These are phyloP conservation scores for Pholiota adiposa DNA, from an alignment of 1,284 basidiomycete genomes.

Conservation along the genomic window DNA sequence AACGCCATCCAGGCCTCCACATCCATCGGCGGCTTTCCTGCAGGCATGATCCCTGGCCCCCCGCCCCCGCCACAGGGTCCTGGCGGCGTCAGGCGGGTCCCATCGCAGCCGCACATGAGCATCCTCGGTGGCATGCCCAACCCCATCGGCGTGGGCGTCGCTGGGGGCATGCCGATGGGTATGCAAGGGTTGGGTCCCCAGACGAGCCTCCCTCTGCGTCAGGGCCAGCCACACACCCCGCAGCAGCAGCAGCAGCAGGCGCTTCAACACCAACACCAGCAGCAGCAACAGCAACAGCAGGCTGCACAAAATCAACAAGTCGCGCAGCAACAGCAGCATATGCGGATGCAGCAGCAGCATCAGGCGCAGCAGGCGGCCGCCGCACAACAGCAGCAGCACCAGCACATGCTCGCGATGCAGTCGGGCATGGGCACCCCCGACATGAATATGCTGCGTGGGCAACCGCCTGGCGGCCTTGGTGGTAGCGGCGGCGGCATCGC, in stretches of 20 bases:
- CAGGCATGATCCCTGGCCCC: slow-evolving; percentile 34
- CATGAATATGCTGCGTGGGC: slow-evolving; percentile 40
- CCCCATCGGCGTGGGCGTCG: slow-evolving; percentile 24
- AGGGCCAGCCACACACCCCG: slow-evolving; percentile 18
- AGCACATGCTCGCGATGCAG: slow-evolving; percentile 30
- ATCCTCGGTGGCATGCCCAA: slow-evolving; percentile 39
- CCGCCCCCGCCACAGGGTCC: slow-evolving; percentile 24
- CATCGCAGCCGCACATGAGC: slow-evolving; percentile 55
- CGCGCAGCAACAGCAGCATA: slow-evolving; percentile 30
- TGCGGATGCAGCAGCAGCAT: slow-evolving; percentile 32
- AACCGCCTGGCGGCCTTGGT: slow-evolving; percentile 38
- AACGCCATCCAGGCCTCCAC: slow-evolving; percentile 20
- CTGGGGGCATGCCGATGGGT: slow-evolving; percentile 36
- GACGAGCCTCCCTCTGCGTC: slow-evolving; percentile 40
- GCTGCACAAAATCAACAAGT: slow-evolving; percentile 28
- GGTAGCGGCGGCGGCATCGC: slow-evolving; percentile 30
- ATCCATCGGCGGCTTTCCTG: slow-evolving; percentile 33
- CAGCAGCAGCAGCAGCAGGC: slow-evolving; percentile 19
- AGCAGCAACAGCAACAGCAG: slow-evolving; percentile 37
- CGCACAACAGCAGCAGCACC: slow-evolving; percentile 36
- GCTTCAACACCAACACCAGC: slow-evolving; percentile 33
- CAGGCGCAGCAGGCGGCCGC: no score
- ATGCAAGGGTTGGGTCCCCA: slow-evolving; percentile 46
- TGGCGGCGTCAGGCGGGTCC: slow-evolving; percentile 47
- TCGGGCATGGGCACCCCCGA: slow-evolving; percentile 47